Conservation (phyloP, 2,329 filamentous ascomycete genomes). For the Ascochyta rabiei region DNA sequence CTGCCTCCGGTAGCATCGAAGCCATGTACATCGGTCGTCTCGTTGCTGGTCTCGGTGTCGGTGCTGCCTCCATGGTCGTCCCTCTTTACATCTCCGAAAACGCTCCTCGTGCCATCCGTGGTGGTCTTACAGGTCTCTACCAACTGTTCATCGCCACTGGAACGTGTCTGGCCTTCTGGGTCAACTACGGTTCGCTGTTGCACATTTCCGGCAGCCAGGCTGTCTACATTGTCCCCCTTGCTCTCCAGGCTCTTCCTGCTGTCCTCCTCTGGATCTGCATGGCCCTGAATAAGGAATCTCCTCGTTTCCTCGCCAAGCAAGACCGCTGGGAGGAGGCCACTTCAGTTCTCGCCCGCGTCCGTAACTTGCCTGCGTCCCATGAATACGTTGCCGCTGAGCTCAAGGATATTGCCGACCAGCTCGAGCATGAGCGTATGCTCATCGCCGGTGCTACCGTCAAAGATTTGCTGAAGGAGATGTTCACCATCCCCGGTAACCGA, state of each 20-base stretch:
- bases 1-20: conserved; percentile 64
- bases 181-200: conserved; percentile 59
- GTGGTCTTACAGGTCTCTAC: conserved; percentile 65
- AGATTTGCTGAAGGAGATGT: conserved; percentile 51
- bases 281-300: conserved; percentile 68
- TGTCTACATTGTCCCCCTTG: conserved; percentile 66
- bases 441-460: conserved; percentile 56
- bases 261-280: conserved; percentile 66
- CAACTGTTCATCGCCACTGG: conserved; percentile 63
- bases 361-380: conserved; percentile 54
- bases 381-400: conserved; percentile 47
- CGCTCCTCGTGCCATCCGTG: conserved; percentile 63
- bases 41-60: conserved; percentile 60
- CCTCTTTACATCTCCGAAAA: conserved; percentile 68
- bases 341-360: conserved; percentile 61
- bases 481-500: conserved; percentile 58
- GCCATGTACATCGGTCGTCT: conserved; percentile 70
- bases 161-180: conserved; percentile 60
- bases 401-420: conserved; percentile 47
- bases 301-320: conserved; percentile 70
- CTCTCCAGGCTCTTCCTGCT: conserved; percentile 69
- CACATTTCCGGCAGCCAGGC: conserved; percentile 56
- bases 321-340: conserved; percentile 72
- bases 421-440: conserved; percentile 63
- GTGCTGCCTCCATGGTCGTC: conserved; percentile 62